Evolutionary conservation across 345 rosid species (phyloP).

Genomic region (Mallotus nudiflorus): DNA sequence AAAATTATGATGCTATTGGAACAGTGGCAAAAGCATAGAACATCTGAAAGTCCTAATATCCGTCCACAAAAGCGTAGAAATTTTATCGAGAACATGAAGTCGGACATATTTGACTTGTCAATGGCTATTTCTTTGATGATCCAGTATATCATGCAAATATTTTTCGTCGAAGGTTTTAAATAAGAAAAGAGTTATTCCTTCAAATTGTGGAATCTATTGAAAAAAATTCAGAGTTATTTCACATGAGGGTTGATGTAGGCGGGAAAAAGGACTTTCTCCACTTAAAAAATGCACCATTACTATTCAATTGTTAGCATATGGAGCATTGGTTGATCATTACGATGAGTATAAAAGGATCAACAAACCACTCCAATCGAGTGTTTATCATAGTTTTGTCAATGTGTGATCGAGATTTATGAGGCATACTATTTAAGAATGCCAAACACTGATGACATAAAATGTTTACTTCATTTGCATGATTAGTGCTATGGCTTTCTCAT

Average conservation of each 20-base stretch:
- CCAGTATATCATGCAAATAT: not conserved
- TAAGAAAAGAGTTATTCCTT: not conserved
- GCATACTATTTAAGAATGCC: not conserved
- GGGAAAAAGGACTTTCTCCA: not conserved
- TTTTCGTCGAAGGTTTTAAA: not conserved
- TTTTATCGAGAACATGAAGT: not conserved
- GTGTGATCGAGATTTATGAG: not conserved
- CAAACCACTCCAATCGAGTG: not conserved
- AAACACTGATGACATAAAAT: too few species aligned
- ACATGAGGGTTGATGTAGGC: not conserved
- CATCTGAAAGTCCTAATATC: not conserved
- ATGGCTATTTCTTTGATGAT: not conserved
- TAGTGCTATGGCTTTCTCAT: too few species aligned
- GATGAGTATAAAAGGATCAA: not conserved
- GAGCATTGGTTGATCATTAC: not conserved
- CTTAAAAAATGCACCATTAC: not conserved
- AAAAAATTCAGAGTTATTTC: not conserved
- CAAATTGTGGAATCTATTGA: slow-evolving; percentile 1
- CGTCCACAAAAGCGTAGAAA: not conserved
- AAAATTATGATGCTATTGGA: not conserved
- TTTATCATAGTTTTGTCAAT: not conserved
- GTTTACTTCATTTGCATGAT: too few species aligned
- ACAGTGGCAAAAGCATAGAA: not conserved
- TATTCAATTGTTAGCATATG: not conserved
- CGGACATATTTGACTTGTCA: not conserved